Conservation (phyloP, 352 stramenopile species). For the Phytophthora parvispora region DNA sequence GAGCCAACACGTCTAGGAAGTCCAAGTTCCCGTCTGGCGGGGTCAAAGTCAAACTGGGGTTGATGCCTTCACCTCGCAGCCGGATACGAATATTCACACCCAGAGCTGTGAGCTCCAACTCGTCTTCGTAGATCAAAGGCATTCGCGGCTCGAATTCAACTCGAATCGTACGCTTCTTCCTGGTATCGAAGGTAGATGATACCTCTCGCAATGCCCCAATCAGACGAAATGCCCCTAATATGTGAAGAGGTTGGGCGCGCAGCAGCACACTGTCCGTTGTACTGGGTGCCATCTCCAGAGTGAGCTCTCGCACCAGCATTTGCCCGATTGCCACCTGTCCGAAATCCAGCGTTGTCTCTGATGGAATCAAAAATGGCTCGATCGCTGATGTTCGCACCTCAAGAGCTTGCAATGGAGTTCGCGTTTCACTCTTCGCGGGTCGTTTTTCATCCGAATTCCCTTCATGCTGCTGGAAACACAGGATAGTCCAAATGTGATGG, state of each 20-base stretch:
- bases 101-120: conserved; percentile 59
- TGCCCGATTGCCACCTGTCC: conserved; percentile 91
- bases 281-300: conserved; percentile 51
- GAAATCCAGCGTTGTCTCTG: conserved; percentile 71
- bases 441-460: neutral
- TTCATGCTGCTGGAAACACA: conserved; percentile 69
- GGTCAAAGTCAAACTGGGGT: conserved; percentile 73
- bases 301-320: conserved; percentile 61
- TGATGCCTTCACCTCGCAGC: conserved; percentile 79
- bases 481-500: conserved; percentile 81
- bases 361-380: conserved; percentile 58
- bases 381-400: conserved; percentile 77
- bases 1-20: conserved; percentile 76
- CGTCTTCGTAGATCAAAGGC: conserved; percentile 76
- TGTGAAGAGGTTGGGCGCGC: conserved; percentile 71
- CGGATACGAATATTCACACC: conserved; percentile 44
- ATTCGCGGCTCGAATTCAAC: conserved; percentile 78
- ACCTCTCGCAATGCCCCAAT: conserved; percentile 75
- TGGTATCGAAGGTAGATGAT: neutral
- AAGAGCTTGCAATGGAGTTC: conserved; percentile 54
- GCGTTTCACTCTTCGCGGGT: neutral
- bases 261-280: conserved; percentile 46
- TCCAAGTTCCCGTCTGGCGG: conserved; percentile 70
- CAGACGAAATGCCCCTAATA: conserved; percentile 84
- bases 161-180: conserved; percentile 36